A percentile compares a stretch with the other conserved stretches of the same genome.
phyloP scores from a whole-genome alignment of 1,139 yeast species.

The Arxiozyma slooffiae region DNA sequence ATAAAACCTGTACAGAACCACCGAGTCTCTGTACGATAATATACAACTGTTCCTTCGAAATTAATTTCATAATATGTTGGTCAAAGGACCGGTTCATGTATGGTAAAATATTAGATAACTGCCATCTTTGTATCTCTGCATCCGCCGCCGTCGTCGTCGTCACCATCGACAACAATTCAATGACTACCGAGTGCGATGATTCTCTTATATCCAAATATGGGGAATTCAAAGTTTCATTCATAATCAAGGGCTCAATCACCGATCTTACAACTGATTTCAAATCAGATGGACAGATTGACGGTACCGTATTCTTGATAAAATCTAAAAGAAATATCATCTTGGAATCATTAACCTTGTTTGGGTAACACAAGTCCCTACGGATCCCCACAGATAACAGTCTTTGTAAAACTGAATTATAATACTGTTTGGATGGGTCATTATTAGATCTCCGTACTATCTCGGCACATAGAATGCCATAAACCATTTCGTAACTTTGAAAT shows the following conservation, averaged over 20 bases:
- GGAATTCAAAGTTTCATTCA: constrained; percentile 7
- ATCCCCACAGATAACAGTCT: constrained; percentile 13
- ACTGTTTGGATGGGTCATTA: not conserved
- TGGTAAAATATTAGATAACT: constrained; percentile 9
- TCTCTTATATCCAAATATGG: constrained; percentile 17
- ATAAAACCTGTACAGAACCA: constrained; percentile 10
- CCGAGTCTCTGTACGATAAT: constrained; percentile 14
- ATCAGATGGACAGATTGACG: not conserved
- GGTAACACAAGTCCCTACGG: constrained; percentile 2
- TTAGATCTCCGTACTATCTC: constrained; percentile 3
- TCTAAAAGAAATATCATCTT: constrained; percentile 20
- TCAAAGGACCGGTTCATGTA: constrained; percentile 13
- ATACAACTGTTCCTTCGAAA: constrained; percentile 17
- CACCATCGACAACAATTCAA: constrained; percentile 14
- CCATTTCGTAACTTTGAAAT: constrained; percentile 23
- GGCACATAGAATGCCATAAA: constrained; percentile 13
- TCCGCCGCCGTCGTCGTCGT: constrained; percentile 3
- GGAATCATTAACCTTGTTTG: constrained; percentile 17
- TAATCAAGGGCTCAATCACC: constrained; percentile 12
- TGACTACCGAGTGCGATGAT: constrained; percentile 18
- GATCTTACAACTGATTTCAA: not conserved
- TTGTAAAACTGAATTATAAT: constrained; percentile 3
- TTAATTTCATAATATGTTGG: constrained; percentile 11
- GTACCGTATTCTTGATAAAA: constrained; percentile 17
- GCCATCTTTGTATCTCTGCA: constrained; percentile 17